Percentiles rank a stretch among this genome's conserved stretches.
Evolutionary conservation across 106 monocot genomes (phyloP).

Genomic region (Apostasia shenzhenica): DNA sequence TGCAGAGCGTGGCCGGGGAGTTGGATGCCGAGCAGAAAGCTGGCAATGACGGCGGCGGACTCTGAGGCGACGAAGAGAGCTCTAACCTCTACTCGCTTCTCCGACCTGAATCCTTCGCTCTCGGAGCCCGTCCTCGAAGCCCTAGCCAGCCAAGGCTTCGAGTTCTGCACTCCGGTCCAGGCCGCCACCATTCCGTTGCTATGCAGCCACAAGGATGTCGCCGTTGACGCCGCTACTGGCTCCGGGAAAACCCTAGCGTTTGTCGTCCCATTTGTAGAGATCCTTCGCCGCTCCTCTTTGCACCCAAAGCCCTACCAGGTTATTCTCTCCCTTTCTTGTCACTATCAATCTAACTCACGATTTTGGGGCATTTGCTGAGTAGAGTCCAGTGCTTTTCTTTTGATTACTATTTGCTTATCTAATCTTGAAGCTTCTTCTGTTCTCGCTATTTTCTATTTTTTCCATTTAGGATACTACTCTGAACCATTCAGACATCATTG

Average conservation of each 20-base stretch:
- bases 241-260: conserved; percentile 95
- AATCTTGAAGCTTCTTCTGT: no score
- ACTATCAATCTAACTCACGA: no score
- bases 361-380: no score
- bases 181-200: conserved; percentile 75
- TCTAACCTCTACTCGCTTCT: conserved; percentile 65
- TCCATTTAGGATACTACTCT: no score
- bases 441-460: no score
- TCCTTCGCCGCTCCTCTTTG: conserved; percentile 45
- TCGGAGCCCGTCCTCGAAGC: conserved; percentile 51
- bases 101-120: conserved; percentile 65
- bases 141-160: conserved; percentile 49
- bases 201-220: conserved; percentile 70
- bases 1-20: no score
- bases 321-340: not conserved
- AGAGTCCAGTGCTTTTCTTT: not conserved
- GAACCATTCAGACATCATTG: no score
- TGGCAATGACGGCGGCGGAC: conserved; percentile 20
- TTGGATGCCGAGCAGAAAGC: not conserved
- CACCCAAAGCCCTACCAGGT: conserved; percentile 76
- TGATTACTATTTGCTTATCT: not conserved
- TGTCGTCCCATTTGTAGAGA: conserved; percentile 75
- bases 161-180: conserved; percentile 90
- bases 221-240: conserved; percentile 93
- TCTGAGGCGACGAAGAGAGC: conserved; percentile 41